Evolutionary conservation across 768 basidiomycete genomes (phyloP), one percentile per base, ranked within the genome.

Genomic region (Porphyrellus cyaneotinctus): DNA sequence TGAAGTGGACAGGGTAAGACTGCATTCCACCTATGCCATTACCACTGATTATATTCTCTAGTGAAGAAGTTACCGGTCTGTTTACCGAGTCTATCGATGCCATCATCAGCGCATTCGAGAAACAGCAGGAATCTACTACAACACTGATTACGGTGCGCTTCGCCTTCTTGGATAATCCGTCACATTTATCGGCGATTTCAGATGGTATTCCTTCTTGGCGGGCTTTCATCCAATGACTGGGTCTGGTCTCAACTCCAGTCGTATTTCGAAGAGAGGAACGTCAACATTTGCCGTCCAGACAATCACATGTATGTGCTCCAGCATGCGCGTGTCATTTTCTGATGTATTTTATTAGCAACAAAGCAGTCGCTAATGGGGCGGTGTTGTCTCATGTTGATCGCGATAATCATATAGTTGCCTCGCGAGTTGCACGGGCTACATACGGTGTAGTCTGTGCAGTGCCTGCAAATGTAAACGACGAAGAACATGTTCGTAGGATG

Each of bases 191-290:
- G 4, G 13, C 36, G 13, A 15, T 30, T 38, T 18, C 18, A 61
- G 59, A 43, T 8, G 24, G 60, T 33, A 10, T 58, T 61, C 11
- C 30, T 61, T n/a, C 45, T 61, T 7, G 60, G 59, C 1, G 60
- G 56, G 1, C 24, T 58, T 1, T 47, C 48, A 8, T 42, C 24
- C 11, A 61, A 55, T 7, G 43, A 54, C 24, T 54, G 56, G 55
- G 38, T 61, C 18, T 53, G 52, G 49, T 41, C 38, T 43, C 49
- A 18, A 12, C 46, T 61, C 6, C 46, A 60, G 24, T 43, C 47
- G 1, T 60, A 61, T 33, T 61, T 61, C 39, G 11, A 24, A 14
- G 8, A 0, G 0, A 48, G 5, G 42, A 44, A 44, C 2, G 41
- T 61, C 24, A 26, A 11, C 2, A 15, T 49, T 24, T 57, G 15